Conservation (phyloP, 805 yeast genomes). For the Komagataella mondaviorum region DNA sequence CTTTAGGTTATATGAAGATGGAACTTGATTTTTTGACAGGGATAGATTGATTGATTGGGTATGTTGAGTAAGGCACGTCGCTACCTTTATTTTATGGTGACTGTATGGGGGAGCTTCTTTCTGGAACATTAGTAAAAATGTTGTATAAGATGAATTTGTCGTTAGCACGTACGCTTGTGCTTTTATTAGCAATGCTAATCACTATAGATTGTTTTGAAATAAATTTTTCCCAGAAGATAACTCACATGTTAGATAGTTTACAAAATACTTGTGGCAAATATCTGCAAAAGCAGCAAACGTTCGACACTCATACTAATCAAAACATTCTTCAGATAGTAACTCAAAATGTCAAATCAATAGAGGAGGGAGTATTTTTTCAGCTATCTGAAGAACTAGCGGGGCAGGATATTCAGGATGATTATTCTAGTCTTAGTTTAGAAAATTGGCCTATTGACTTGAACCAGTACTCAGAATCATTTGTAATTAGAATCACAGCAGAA, state of each 20-base stretch:
- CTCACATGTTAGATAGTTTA: not conserved
- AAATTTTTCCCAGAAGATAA: not conserved
- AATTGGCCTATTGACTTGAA: slow-evolving; percentile 25
- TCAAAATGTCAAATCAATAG: not conserved
- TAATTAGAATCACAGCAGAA: slow-evolving; percentile 26
- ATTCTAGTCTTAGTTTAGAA: slow-evolving; percentile 13
- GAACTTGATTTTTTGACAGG: no score
- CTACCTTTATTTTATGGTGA: not conserved
- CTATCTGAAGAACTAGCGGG: not conserved
- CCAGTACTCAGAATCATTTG: slow-evolving; percentile 27
- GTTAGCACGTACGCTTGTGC: not conserved
- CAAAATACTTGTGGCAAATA: not conserved
- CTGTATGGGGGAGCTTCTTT: not conserved
- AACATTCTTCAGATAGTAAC: not conserved
- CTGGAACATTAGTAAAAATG: not conserved
- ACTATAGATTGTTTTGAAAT: not conserved
- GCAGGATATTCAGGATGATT: slow-evolving; percentile 3
- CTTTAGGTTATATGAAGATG: not conserved
- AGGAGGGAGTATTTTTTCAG: not conserved
- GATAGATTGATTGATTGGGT: not conserved
- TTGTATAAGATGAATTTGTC: not conserved
- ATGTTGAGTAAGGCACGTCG: not conserved
- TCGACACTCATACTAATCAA: not conserved
- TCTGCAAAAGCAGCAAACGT: not conserved
- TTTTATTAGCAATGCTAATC: not conserved